phyloP scores from a whole-genome alignment of 1,284 basidiomycete genomes.

The Trichosporon faecale region DNA sequence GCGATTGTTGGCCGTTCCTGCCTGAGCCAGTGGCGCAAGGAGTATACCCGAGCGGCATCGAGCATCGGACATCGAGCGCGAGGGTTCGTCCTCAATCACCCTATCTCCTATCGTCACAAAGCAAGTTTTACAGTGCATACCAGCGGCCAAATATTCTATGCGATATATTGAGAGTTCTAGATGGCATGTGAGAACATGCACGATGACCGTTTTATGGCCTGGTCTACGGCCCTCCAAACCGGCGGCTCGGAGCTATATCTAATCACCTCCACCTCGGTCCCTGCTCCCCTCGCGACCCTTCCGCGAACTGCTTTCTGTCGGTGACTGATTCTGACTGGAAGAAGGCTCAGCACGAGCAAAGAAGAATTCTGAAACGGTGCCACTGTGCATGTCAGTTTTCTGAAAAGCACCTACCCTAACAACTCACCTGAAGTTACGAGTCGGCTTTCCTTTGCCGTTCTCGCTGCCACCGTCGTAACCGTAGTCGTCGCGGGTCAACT shows the following conservation, averaged over 20 bases:
- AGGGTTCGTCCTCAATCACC: neutral
- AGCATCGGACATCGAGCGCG: neutral
- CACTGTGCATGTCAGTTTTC: conserved; percentile 24
- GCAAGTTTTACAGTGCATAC: conserved; percentile 8
- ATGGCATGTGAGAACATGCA: conserved; percentile 1
- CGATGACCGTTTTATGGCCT: neutral
- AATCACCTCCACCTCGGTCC: conserved; percentile 10
- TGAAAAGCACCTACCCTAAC: too few species aligned
- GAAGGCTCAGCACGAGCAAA: conserved; percentile 32
- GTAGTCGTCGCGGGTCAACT: conserved; percentile 33
- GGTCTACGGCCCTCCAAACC: neutral
- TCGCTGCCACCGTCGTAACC: conserved; percentile 44
- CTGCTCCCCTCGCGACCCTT: neutral
- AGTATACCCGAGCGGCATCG: neutral
- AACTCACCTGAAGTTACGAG: conserved; percentile 49
- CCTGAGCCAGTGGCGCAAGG: neutral
- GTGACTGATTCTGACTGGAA: neutral
- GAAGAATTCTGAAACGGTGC: conserved; percentile 45
- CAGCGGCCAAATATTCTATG: conserved; percentile 2
- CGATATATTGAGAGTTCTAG: conserved; percentile 6
- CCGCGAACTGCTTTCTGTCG: neutral
- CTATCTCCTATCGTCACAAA: neutral
- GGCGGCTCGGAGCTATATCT: neutral
- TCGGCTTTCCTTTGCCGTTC: conserved; percentile 49
- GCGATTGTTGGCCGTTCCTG: conserved; percentile 2